Conservation (phyloP, 2,329 filamentous ascomycete genomes). For the Penicillium psychrosexuale region DNA sequence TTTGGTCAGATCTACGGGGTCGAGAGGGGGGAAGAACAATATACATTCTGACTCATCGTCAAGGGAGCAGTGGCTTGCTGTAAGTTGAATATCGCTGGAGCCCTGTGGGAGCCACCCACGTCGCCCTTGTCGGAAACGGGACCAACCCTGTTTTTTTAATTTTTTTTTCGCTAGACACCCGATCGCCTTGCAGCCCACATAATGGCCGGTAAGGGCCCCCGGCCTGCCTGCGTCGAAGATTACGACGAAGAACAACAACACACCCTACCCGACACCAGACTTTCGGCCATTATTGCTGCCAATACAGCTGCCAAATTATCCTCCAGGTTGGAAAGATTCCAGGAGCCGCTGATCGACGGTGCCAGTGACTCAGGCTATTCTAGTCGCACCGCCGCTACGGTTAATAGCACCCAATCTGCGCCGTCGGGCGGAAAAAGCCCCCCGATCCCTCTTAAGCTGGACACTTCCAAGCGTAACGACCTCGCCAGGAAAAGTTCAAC, state of each 20-base stretch:
- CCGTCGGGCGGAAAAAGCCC: conserved; percentile 42
- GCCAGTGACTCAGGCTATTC: conserved; percentile 63
- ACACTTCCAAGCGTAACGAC: conserved; percentile 32
- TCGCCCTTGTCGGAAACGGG: conserved; percentile 18
- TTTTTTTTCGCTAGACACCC: conserved; percentile 24
- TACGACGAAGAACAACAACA: conserved; percentile 46
- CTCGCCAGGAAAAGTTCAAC: conserved; percentile 28
- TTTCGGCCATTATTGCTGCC: conserved; percentile 40
- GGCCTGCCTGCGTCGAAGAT: conserved; percentile 48
- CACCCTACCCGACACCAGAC: conserved; percentile 47
- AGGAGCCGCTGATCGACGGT: conserved; percentile 44
- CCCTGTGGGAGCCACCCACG: conserved; percentile 17
- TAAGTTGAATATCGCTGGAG: conserved; percentile 16
- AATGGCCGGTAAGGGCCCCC: conserved; percentile 41
- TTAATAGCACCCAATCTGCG: conserved; percentile 52
- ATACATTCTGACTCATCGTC: conserved; percentile 13
- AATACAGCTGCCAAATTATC: conserved; percentile 50
- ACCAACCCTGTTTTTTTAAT: conserved; percentile 22
- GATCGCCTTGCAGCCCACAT: conserved; percentile 22
- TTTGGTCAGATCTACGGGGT: conserved; percentile 6
- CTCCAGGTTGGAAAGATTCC: conserved; percentile 43
- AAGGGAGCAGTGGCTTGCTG: conserved; percentile 20
- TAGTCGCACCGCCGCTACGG: conserved; percentile 55
- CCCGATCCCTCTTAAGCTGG: conserved; percentile 37
- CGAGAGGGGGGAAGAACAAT: conserved; percentile 13